Conservation (phyloP, 257 asterid genomes). For the Plantago elongata region DNA sequence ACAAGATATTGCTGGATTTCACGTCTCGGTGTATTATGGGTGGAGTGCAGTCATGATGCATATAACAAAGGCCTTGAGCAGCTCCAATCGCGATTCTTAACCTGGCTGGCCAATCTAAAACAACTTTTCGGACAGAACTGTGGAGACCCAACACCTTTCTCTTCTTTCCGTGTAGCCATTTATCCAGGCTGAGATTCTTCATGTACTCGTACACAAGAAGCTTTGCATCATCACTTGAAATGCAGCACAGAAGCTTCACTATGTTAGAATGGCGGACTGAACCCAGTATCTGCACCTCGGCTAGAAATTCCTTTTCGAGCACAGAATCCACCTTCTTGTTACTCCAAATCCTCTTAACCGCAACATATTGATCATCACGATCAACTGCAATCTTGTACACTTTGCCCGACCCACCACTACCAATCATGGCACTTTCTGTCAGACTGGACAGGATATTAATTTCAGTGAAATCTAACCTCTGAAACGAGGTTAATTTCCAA, state of each 20-base stretch:
- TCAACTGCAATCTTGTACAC: constrained; percentile 41
- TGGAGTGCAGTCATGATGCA: constrained; percentile 53
- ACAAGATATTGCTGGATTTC: constrained; percentile 47
- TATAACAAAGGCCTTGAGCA: constrained; percentile 50
- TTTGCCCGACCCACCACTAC: constrained; percentile 52
- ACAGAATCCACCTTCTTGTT: constrained; percentile 26
- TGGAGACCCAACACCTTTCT: constrained; percentile 14
- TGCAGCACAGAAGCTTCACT: constrained; percentile 57
- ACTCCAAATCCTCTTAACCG: constrained; percentile 48
- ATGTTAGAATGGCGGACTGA: constrained; percentile 43
- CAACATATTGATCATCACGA: constrained; percentile 28
- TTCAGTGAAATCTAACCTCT: constrained; percentile 44
- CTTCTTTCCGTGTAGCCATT: constrained; percentile 45
- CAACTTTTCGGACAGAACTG: constrained; percentile 7
- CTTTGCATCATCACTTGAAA: constrained; percentile 36
- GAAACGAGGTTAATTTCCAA: constrained; percentile 84
- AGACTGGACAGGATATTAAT: constrained; percentile 30
- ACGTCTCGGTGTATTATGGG: constrained; percentile 56
- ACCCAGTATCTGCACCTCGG: constrained; percentile 47
- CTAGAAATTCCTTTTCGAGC: constrained; percentile 45
- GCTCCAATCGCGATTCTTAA: constrained; percentile 45
- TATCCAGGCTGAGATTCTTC: constrained; percentile 51
- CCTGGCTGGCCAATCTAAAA: constrained; percentile 47
- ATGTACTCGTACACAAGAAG: constrained; percentile 50
- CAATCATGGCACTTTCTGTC: constrained; percentile 40